Base-by-base conservation (phyloP, 805 yeast species). In the Sugiyamaella smithiae region DNA sequence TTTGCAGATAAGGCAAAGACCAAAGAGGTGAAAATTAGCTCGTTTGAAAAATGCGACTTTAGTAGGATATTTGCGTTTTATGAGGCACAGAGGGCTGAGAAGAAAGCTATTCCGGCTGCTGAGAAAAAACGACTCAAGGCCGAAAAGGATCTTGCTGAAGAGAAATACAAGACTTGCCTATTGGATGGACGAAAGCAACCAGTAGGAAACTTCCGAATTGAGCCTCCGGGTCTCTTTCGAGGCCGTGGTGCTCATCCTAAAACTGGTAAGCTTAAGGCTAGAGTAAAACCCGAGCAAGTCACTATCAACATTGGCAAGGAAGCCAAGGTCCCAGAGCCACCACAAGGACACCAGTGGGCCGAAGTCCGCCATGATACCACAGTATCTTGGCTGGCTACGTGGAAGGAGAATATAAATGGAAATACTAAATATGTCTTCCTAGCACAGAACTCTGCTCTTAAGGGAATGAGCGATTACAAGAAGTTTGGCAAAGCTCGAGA, bases 211-310 rank as follows among this genome's bases (percentile, higher is more conserved):
- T 91, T 91, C 66, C 75, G 91, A 62, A 83, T 91, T 43, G 99
- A 91, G 73, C 98, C 98, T 26, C 98, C 99, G 0, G 97, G 96
- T 1, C 71, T 91, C 48, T 91, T 90, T 64, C 76, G 97, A 67
- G 99, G 98, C 38, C 85, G 98, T 67, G 98, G 97, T 61, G 89
- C 91, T 0, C 98, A 90, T 66, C 98, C 98, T 14, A 88, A 86
- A 66, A 90, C 97, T 1, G 99, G 99, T 37, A 87, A 84, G 63
- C 69, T 89, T 49, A 91, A 91, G 65, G 79, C 84, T 59, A 77
- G 99, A 55, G 96, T 91, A 12, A 67, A 67, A 46, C 97, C 99
- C 1, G 97, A 91, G 68, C 93, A 88, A 59, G 85, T 91, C 40
- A 85, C 91, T 0, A 70, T 91, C 52, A 91, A 91, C 64, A 71